Evolutionary conservation across 164 flowering plant species (phyloP).

Genomic region (Vitis cinerea): DNA sequence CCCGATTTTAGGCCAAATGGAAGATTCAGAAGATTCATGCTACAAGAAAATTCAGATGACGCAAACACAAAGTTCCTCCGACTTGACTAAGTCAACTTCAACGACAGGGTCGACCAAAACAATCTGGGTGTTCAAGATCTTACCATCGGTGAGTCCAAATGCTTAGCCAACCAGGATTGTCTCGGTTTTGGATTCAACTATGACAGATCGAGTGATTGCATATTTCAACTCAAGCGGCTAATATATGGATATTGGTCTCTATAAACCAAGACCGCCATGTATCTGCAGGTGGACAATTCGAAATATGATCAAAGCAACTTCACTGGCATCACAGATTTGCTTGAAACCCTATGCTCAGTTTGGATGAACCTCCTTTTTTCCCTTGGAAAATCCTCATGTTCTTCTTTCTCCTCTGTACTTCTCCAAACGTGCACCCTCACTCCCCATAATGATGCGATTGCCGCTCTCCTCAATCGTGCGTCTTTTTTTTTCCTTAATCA

Average conservation of each 20-base stretch:
- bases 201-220: conserved; percentile 47
- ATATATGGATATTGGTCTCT: conserved; percentile 72
- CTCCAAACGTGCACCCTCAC: no score
- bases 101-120: conserved; percentile 11
- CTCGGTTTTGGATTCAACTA: conserved; percentile 53
- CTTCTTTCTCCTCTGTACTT: no score
- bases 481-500: no score
- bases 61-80: no score
- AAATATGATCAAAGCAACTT: conserved; percentile 44
- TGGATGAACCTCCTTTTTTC: conserved; percentile 52
- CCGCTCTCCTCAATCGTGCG: no score
- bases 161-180: conserved; percentile 33
- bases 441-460: no score
- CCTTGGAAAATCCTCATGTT: conserved; percentile 31
- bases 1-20: no score
- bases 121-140: conserved; percentile 14
- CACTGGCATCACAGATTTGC: conserved; percentile 50
- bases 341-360: conserved; percentile 55
- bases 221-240: conserved; percentile 38
- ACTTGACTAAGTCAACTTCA: no score
- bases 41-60: no score
- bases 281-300: conserved; percentile 42
- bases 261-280: conserved; percentile 36
- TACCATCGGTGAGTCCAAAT: conserved; percentile 26
- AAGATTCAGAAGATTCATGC: no score